A percentile compares a stretch with the other conserved stretches of the same genome.
Evolutionary conservation across 2,329 filamentous ascomycete species (phyloP).

Genomic region (Calcarisporium arbuscula): DNA sequence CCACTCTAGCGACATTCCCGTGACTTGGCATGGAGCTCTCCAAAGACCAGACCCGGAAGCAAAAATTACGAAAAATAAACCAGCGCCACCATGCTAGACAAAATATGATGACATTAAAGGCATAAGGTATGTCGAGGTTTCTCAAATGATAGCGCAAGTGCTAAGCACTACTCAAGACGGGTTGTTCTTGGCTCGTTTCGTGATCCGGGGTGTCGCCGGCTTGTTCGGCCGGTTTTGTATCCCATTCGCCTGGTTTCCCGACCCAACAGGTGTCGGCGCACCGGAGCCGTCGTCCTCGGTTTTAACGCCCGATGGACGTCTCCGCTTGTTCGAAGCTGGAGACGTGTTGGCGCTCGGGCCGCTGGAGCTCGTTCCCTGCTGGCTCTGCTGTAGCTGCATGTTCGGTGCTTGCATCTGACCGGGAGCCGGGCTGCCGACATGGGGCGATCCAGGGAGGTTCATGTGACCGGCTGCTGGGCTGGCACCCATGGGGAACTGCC

Average conservation of each 20-base stretch:
- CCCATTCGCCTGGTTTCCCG: slow-evolving; percentile 44
- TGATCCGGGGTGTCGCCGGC: slow-evolving; percentile 51
- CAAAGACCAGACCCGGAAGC: slow-evolving; percentile 13
- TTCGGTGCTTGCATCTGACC: slow-evolving; percentile 57
- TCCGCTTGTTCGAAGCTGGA: slow-evolving; percentile 53
- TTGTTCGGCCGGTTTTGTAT: slow-evolving; percentile 44
- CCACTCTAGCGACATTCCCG: too few species aligned
- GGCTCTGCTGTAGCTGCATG: slow-evolving; percentile 62
- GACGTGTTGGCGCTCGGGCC: slow-evolving; percentile 63
- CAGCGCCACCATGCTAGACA: slow-evolving; percentile 31
- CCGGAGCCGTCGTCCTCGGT: slow-evolving; percentile 46
- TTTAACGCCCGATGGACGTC: slow-evolving; percentile 52
- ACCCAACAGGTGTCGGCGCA: slow-evolving; percentile 40
- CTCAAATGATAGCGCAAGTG: too few species aligned
- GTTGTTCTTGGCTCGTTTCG: slow-evolving; percentile 47
- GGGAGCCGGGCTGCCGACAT: slow-evolving; percentile 53
- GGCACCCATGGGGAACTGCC: slow-evolving; percentile 52
- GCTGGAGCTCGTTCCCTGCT: slow-evolving; percentile 60
- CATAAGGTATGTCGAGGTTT: slow-evolving; percentile 12
- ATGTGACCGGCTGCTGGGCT: slow-evolving; percentile 56
- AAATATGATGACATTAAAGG: slow-evolving; percentile 24
- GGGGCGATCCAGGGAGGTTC: slow-evolving; percentile 56
- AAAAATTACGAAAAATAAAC: slow-evolving; percentile 17
- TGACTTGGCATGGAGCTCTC: slow-evolving; percentile 8
- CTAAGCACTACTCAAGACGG: slow-evolving; percentile 27